A percentile compares a stretch with the other conserved stretches of the same genome.
These are phyloP conservation scores for Anisodus tanguticus DNA, from an alignment of 257 asterid genomes.

Conservation along the genomic window DNA sequence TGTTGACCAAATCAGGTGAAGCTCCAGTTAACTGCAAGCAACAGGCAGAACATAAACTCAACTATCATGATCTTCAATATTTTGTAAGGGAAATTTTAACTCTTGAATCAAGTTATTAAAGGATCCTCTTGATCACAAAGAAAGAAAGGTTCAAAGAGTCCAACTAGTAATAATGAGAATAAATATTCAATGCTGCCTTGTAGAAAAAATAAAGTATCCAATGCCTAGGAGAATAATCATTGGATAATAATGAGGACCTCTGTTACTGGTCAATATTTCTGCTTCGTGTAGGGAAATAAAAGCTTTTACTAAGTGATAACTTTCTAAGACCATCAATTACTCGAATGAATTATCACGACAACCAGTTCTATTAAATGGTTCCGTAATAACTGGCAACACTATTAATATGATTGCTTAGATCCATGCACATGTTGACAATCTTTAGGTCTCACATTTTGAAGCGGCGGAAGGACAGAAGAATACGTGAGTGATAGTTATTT, in stretches of 20 bases:
- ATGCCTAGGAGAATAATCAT: not conserved
- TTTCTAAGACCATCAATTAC: not conserved
- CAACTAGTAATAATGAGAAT: not conserved
- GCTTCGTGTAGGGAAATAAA: not conserved
- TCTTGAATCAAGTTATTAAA: constrained; percentile 7
- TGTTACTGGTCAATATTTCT: not conserved
- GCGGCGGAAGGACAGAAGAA: not conserved
- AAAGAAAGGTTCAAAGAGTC: not conserved
- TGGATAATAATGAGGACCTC: not conserved
- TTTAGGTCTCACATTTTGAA: not conserved
- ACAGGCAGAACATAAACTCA: constrained; percentile 1
- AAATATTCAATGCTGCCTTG: not conserved
- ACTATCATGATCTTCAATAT: not conserved
- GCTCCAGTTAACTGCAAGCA: constrained; percentile 69
- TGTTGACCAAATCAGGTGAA: constrained; percentile 71
- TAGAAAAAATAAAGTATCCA: not conserved
- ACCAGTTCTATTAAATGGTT: constrained; percentile 4
- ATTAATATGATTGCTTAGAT: not conserved
- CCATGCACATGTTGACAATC: not conserved
- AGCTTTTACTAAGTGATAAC: not conserved
- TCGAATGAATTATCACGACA: not conserved
- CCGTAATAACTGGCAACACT: not conserved
- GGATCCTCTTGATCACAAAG: not conserved
- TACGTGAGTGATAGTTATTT: not conserved
- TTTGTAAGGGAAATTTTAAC: not conserved